Evolutionary conservation across 2,329 filamentous ascomycete species (phyloP).

Genomic region (Sclerotinia spermophila): DNA sequence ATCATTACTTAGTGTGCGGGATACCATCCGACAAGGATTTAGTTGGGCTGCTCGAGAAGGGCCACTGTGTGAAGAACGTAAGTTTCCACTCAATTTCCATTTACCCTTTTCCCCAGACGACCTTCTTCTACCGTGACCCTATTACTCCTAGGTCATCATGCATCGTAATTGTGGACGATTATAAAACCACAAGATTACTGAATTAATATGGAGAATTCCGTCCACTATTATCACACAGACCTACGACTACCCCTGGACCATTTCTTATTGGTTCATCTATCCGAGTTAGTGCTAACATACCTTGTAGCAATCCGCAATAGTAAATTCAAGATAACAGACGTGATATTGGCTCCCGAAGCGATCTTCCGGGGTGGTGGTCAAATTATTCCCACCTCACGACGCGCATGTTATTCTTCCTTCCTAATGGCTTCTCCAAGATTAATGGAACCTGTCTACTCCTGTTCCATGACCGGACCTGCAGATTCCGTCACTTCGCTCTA

Average conservation of each 20-base stretch:
- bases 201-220: slow-evolving; percentile 15
- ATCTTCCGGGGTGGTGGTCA: slow-evolving; percentile 95
- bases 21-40: slow-evolving; percentile 93
- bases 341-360: slow-evolving; percentile 79
- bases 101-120: slow-evolving; percentile 12
- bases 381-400: slow-evolving; percentile 90
- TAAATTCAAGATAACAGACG: slow-evolving; percentile 94
- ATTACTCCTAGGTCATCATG: not conserved
- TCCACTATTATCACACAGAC: not conserved
- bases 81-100: slow-evolving; percentile 43
- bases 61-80: slow-evolving; percentile 94
- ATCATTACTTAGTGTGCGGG: slow-evolving; percentile 77
- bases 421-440: slow-evolving; percentile 93
- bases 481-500: slow-evolving; percentile 87
- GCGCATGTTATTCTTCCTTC: slow-evolving; percentile 94
- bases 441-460: slow-evolving; percentile 94
- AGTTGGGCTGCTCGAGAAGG: slow-evolving; percentile 95
- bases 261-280: slow-evolving; percentile 26
- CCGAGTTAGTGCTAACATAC: slow-evolving; percentile 33
- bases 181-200: not conserved
- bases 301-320: slow-evolving; percentile 84
- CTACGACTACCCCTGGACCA: not conserved
- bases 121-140: not conserved
- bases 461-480: slow-evolving; percentile 88
- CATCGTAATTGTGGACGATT: not conserved